These are phyloP conservation scores for Aureococcus anophagefferens DNA, from an alignment of 108 stramenopile species.

Conservation along the genomic window DNA sequence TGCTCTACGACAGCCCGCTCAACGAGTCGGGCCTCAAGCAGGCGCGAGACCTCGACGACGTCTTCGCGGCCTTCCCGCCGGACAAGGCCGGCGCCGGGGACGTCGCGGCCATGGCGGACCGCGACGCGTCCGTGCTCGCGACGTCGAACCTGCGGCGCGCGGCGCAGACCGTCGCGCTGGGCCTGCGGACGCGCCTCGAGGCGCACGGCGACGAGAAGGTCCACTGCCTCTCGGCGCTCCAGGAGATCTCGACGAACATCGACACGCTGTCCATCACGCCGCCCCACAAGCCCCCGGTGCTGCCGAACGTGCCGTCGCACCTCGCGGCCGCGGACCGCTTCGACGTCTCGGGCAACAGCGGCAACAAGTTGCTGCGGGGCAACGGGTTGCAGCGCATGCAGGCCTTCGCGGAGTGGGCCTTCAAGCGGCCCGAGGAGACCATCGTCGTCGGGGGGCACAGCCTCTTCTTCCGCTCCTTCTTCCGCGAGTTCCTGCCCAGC, in stretches of 20 bases:
- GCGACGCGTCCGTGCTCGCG: constrained; percentile 22
- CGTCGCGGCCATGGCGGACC: background rate
- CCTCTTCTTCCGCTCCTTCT: constrained; percentile 72
- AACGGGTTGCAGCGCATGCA: constrained; percentile 63
- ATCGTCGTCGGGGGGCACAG: constrained; percentile 74
- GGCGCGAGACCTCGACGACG: constrained; percentile 8
- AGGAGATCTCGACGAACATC: constrained; percentile 74
- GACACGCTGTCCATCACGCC: constrained; percentile 73
- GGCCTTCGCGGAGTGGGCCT: constrained; percentile 54
- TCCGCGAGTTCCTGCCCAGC: constrained; percentile 62
- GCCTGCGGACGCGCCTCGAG: constrained; percentile 51
- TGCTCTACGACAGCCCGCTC: constrained; percentile 15
- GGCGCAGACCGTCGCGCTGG: constrained; percentile 66
- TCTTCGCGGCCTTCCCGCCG: background rate
- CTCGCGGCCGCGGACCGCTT: background rate
- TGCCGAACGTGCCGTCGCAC: background rate
- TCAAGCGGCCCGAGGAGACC: constrained; percentile 45
- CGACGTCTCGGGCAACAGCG: constrained; percentile 28
- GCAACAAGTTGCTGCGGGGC: constrained; percentile 63
- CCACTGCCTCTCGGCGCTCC: constrained; percentile 53
- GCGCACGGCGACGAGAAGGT: constrained; percentile 34
- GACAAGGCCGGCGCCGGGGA: background rate
- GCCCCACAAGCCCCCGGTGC: constrained; percentile 5
- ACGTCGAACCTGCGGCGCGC: constrained; percentile 71
- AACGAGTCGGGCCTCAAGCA: constrained; percentile 10